Base-by-base conservation (phyloP, 371 early-diverging fungal genomes). In the Circinella umbellata region DNA sequence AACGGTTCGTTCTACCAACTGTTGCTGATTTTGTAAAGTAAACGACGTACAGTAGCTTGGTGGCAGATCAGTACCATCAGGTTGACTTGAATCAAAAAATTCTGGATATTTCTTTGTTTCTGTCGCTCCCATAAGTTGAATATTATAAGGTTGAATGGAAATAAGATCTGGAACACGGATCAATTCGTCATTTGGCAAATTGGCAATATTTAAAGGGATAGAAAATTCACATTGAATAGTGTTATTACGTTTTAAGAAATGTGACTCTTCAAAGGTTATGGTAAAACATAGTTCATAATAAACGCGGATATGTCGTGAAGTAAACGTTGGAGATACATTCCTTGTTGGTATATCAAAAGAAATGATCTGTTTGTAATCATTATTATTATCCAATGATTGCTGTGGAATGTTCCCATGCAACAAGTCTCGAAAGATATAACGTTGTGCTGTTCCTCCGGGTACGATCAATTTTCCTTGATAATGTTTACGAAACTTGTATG, bases 171-270 rank as follows among this genome's bases (percentile, higher is more conserved):
- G 80, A 9, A 83, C 75, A 36, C 79, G 75, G 6, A 77, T 61
- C 1, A 80, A 61, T 63, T 80, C 79, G 46, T 80, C 72, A 76
- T 98, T 95, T 46, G 98, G 91, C 35, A 97, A 92, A 77, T 97
- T 96, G 37, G 98, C 98, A 91, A 94, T 92, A 18, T 95, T 93
- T 15, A 87, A 84, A 34, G 83, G 83, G 11, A 79, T 65, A 38
- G 69, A 18, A 35, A 76, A 73, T 20, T 79, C 80, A 13, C 75
- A 61, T n/a, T 67, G 61, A 20, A 53, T 35, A 3, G 65, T 64
- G 4, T 18, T 10, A 34, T 18, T 10, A 34, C 65, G 65, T 36
- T 64, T 64, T 36, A 64, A 27, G 38, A 64, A 64, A 51, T 64
- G 65, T 6, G 65, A 47, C 13, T 67, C 68, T 46, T 80, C 81